A percentile compares a stretch with the other conserved stretches of the same genome.
Evolutionary conservation across 2,329 filamentous ascomycete species (phyloP).

Genomic region (Fusarium sp.): DNA sequence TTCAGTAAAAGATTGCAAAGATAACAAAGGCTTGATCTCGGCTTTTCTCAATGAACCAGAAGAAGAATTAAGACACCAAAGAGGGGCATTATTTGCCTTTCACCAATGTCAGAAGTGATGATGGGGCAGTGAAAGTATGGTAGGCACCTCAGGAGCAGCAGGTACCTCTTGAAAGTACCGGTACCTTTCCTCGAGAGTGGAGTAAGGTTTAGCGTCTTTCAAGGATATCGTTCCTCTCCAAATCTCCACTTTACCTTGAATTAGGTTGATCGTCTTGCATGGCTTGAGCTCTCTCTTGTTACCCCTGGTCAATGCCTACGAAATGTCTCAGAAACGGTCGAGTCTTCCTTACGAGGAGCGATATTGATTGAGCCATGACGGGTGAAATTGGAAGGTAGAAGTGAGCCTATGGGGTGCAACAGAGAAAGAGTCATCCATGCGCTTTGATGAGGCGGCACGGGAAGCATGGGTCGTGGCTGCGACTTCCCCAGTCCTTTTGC

Average conservation of each 20-base stretch:
- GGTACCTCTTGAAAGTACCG: slow-evolving; percentile 29
- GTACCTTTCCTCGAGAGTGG: slow-evolving; percentile 23
- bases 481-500: slow-evolving; percentile 2
- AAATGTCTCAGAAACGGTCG: slow-evolving; percentile 20
- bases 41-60: background rate
- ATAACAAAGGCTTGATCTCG: background rate
- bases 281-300: slow-evolving; percentile 16
- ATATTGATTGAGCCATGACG: background rate
- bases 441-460: slow-evolving; percentile 1
- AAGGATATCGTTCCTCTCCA: slow-evolving; percentile 19
- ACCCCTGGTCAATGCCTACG: background rate
- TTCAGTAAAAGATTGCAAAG: background rate
- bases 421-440: background rate
- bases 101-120: background rate
- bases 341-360: background rate
- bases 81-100: background rate
- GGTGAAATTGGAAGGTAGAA: background rate
- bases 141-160: background rate
- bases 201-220: slow-evolving; percentile 16
- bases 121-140: background rate
- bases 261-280: slow-evolving; percentile 34
- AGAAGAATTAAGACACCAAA: background rate
- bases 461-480: background rate
- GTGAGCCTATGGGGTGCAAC: background rate
- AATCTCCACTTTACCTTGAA: slow-evolving; percentile 30